Base-by-base conservation (phyloP, 768 basidiomycete species). In the Amanita thiersii region DNA sequence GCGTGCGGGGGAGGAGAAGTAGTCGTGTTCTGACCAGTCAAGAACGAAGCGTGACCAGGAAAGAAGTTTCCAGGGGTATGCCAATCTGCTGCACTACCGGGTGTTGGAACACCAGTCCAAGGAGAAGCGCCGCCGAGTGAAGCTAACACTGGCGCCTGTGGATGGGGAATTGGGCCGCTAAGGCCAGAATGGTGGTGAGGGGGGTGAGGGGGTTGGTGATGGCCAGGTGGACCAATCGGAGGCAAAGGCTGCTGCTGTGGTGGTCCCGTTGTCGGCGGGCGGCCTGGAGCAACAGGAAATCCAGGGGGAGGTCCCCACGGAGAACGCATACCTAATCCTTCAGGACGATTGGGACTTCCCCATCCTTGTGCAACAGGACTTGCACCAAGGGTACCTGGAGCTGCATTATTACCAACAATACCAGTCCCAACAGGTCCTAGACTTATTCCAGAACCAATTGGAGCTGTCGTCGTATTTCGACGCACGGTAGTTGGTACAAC, bases 401-500 rank as follows among this genome's bases (percentile, higher is more conserved):
- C 41, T 39, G 14, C 35, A 25, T 23, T 35, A 23, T 24, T 19
- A 19, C 37, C 37, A 42, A 40, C 48, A 21, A 55, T 51, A 17
- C 53, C 52, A 19, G 39, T 35, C 2, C 34, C 40, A 21, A 45
- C 30, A 17, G 24, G 29, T 8, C 49, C 44, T 25, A 48, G 38
- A 17, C 50, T 49, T 19, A 54, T 49, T 2, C 50, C 50, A 32
- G 52, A 48, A 14, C 60, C 61, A 25, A 59, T 54, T n/a, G 61
- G 55, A 8, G 54, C 57, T 7, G 55, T 62, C 29, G 57, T 63
- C 10, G 34, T 17, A 10, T 35, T 35, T 36, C 75, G 58, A 26
- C 73, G 63, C 5, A 69, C 67, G 12, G 69, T 60, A 7, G 60
- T 56, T 5, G 64, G 55, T 11, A 88, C 73, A 8, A 87, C 81